Conservation (phyloP, 176 grass and related monocot species). For the Hordeum marinum region DNA sequence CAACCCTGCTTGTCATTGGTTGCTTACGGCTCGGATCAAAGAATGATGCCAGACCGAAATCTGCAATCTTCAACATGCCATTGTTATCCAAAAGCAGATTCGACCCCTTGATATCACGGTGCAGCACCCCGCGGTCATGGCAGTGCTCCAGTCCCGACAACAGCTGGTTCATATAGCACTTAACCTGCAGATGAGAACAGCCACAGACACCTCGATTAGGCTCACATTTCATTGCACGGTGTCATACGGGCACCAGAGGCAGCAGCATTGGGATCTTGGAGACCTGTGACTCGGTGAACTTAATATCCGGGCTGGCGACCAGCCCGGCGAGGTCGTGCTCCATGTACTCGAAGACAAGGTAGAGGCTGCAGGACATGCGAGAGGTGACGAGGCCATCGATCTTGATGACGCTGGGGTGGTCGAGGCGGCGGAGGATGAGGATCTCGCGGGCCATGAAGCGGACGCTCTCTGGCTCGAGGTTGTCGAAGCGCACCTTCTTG, state of each 20-base stretch:
- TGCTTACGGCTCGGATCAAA: slow-evolving; percentile 67
- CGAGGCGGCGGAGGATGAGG: slow-evolving; percentile 67
- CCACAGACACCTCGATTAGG: background rate
- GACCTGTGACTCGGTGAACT: slow-evolving; percentile 78
- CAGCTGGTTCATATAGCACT: slow-evolving; percentile 80
- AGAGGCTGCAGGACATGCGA: slow-evolving; percentile 79
- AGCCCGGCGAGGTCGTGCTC: slow-evolving; percentile 76
- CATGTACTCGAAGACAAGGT: slow-evolving; percentile 87
- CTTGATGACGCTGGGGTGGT: slow-evolving; percentile 77
- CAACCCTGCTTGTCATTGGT: slow-evolving; percentile 82
- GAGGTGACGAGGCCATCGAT: slow-evolving; percentile 72
- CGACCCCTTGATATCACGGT: slow-evolving; percentile 77
- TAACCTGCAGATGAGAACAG: slow-evolving; percentile 46
- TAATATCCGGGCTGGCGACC: slow-evolving; percentile 73
- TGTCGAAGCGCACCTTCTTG: slow-evolving; percentile 88
- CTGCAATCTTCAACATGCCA: slow-evolving; percentile 64
- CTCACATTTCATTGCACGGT: background rate
- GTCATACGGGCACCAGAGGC: background rate
- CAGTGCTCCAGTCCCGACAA: slow-evolving; percentile 74
- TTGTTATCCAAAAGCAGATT: slow-evolving; percentile 80
- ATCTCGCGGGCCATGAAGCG: slow-evolving; percentile 89
- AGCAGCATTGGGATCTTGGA: slow-evolving; percentile 21
- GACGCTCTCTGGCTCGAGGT: slow-evolving; percentile 81
- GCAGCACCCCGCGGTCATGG: slow-evolving; percentile 63
- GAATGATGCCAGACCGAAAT: slow-evolving; percentile 67